Base-by-base conservation (phyloP, 768 basidiomycete genomes). In the Lyophyllum shimeji region DNA sequence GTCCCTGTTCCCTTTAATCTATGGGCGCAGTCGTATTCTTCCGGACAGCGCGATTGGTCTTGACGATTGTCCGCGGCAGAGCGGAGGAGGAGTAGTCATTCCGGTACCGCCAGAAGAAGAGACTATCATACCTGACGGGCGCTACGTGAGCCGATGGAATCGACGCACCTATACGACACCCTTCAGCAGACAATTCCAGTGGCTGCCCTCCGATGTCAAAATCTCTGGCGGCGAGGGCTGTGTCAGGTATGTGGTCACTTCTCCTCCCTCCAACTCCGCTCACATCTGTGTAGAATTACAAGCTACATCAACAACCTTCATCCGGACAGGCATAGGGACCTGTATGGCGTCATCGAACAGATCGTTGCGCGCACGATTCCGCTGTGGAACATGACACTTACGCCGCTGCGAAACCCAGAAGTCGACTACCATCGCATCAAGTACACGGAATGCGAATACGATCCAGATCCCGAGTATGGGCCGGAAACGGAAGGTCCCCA, bases 291-390 rank as follows among this genome's bases (percentile, higher is more conserved):
- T 15, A 72, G 71, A 47, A 70, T 72, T n/a, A 67, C 58, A 8
- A 71, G 69, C 15, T 78, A 80, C 60, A 77, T 79, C 65, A 78
- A 77, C 55, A 76, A 76, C 40, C 64, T 79, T 15, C 69, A 76
- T 51, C 77, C 75, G 1, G 43, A 55, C 8, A 52, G 56, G 17
- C 60, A 64, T 50, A 54, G 54, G 40, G 24, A 52, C 13, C 67
- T 76, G 11, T 71, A 71, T 55, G 13, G 33, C 11, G 52, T 69
- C 8, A 55, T 74, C 18, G 66, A 69, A 29, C 37, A 64, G 25
- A 37, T 72, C 31, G 69, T 74, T 48, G 39, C 52, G 0, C 54
- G 56, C 7, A 65, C 69, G 24, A 67, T 75, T 40, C 70, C 73
- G 0, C 61, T 74, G 6, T 75, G 72, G 69, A 64, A 74, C 17